A percentile compares a stretch with the other conserved stretches of the same genome.
Conservation (phyloP, 2,329 filamentous ascomycete species). For the Stagonosporopsis vannaccii region DNA sequence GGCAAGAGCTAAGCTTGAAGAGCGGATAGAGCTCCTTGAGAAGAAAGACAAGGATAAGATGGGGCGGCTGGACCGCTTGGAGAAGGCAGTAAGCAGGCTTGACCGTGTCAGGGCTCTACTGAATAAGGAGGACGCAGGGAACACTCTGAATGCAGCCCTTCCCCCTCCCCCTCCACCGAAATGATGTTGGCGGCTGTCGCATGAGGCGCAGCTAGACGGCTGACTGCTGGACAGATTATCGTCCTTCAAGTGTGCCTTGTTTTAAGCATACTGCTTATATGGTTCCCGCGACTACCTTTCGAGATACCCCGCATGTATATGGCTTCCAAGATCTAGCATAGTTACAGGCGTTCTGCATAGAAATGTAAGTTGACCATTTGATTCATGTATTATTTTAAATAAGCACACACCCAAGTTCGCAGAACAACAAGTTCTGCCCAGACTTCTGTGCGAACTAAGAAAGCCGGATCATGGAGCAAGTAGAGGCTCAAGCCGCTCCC, state of each 20-base stretch:
- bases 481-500: not conserved
- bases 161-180: constrained; percentile 7
- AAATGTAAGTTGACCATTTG: not conserved
- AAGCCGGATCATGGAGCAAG: not conserved
- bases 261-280: not conserved
- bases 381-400: not conserved
- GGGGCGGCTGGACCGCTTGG: constrained; percentile 71
- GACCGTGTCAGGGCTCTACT: constrained; percentile 73
- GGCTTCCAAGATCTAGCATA: constrained; percentile 3
- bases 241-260: not conserved
- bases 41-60: constrained; percentile 74
- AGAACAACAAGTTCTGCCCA: not conserved
- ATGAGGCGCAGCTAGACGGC: not conserved
- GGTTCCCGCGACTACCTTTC: not conserved
- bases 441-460: not conserved
- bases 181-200: not conserved
- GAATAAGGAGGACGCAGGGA: constrained; percentile 28
- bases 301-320: constrained; percentile 13
- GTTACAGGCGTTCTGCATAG: not conserved
- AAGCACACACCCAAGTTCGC: not conserved
- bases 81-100: constrained; percentile 74
- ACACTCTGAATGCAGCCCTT: not conserved
- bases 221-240: not conserved
- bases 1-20: constrained; percentile 74
- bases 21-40: constrained; percentile 73